phyloP scores from a whole-genome alignment of 2,329 filamentous ascomycete genomes.

The Botrytis hyacinthi region DNA sequence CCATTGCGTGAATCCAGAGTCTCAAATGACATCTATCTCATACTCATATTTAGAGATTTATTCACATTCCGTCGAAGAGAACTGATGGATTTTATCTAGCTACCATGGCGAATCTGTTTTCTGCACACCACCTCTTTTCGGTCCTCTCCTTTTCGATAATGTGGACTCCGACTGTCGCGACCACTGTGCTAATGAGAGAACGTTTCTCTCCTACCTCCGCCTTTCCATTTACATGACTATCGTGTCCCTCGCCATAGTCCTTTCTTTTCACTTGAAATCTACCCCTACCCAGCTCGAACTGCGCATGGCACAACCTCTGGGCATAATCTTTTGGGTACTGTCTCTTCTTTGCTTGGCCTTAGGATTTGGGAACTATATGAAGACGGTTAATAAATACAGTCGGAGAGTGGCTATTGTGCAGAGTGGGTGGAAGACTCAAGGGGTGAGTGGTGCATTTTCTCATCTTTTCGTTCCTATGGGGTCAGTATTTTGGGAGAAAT shows the following conservation, averaged over 20 bases:
- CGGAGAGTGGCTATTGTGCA: slow-evolving; percentile 80
- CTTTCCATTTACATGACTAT: slow-evolving; percentile 88
- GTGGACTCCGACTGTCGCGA: slow-evolving; percentile 61
- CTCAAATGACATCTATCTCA: neutral
- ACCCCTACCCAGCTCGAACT: slow-evolving; percentile 69
- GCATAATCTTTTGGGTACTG: slow-evolving; percentile 83
- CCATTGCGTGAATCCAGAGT: neutral
- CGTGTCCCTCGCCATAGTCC: slow-evolving; percentile 83
- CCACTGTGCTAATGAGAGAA: slow-evolving; percentile 52
- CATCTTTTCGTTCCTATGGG: neutral
- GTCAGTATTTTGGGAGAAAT: neutral
- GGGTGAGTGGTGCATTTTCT: slow-evolving; percentile 48
- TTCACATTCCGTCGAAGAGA: neutral
- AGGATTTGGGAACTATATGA: slow-evolving; percentile 85
- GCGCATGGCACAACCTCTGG: slow-evolving; percentile 77
- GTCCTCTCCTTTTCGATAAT: slow-evolving; percentile 65
- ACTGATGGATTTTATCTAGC: slow-evolving; percentile 15
- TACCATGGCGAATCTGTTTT: slow-evolving; percentile 31
- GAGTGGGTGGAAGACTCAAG: slow-evolving; percentile 87
- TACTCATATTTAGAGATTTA: neutral
- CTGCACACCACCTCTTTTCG: slow-evolving; percentile 40
- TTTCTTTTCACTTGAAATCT: slow-evolving; percentile 86
- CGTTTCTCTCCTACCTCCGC: slow-evolving; percentile 87
- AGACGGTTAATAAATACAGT: slow-evolving; percentile 77
- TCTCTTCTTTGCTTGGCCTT: slow-evolving; percentile 72